Evolutionary conservation across 345 rosid genomes (phyloP).

Genomic region (Murraya paniculata): DNA sequence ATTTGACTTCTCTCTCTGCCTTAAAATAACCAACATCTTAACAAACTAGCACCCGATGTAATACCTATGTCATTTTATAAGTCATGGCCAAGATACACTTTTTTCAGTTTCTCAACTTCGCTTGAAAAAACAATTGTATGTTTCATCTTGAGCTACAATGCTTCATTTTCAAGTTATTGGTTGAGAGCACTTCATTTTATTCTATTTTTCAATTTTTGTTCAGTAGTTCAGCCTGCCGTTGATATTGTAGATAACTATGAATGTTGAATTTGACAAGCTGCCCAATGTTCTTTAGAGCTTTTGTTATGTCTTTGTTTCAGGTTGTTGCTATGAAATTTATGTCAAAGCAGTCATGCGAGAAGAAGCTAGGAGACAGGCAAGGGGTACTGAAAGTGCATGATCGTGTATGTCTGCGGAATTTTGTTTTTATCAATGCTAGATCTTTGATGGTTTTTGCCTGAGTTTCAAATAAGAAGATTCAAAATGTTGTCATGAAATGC

Average conservation of each 20-base stretch:
- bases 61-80: background rate
- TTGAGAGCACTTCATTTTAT: background rate
- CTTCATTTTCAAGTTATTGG: background rate
- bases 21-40: background rate
- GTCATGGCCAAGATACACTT: background rate
- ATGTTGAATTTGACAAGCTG: background rate
- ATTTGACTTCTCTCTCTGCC: background rate
- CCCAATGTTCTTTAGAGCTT: background rate
- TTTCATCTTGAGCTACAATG: background rate
- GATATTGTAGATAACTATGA: background rate
- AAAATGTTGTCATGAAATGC: slow-evolving; percentile 10
- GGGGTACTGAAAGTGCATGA: slow-evolving; percentile 35
- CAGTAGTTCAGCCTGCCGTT: background rate
- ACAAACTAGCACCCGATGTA: background rate
- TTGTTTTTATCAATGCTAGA: slow-evolving; percentile 8
- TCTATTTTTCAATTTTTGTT: background rate
- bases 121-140: background rate
- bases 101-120: background rate
- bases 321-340: slow-evolving; percentile 94
- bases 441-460: background rate
- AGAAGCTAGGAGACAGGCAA: slow-evolving; percentile 56
- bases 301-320: slow-evolving; percentile 34
- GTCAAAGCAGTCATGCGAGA: slow-evolving; percentile 66
- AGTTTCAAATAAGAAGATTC: slow-evolving; percentile 22
- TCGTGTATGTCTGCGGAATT: background rate